phyloP scores from a whole-genome alignment of 345 rosid genomes.

The Syzygium aromaticum region DNA sequence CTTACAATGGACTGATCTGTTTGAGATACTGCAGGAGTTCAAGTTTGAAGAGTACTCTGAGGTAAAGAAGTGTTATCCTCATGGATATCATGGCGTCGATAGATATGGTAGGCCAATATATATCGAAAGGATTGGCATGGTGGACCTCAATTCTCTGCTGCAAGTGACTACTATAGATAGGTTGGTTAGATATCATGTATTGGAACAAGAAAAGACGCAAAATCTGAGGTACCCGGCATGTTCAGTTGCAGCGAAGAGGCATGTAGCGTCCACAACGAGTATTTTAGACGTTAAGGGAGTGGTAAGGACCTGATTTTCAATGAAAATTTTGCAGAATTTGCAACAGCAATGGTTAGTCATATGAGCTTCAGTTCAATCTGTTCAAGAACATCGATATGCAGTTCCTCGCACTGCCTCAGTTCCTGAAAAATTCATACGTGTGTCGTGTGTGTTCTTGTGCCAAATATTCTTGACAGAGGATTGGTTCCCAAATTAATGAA shows the following conservation, averaged over 20 bases:
- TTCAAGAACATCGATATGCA: no score
- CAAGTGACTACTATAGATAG: conserved; percentile 35
- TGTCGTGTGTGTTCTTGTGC: no score
- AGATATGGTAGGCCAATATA: conserved; percentile 49
- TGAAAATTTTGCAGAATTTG: background rate
- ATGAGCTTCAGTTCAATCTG: no score
- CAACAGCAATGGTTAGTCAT: background rate
- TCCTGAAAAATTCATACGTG: no score
- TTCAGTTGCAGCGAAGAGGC: conserved; percentile 51
- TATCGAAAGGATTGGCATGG: conserved; percentile 50
- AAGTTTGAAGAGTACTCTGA: conserved; percentile 30
- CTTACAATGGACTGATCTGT: background rate
- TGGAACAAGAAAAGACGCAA: conserved; percentile 48
- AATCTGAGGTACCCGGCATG: conserved; percentile 45
- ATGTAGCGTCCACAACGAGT: conserved; percentile 43
- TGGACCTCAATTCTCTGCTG: conserved; percentile 34
- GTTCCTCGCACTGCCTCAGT: no score
- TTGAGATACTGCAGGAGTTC: conserved; percentile 32
- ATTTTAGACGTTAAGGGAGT: conserved; percentile 61
- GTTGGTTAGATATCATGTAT: conserved; percentile 43
- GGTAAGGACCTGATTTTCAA: conserved; percentile 22
- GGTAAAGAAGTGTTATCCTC: conserved; percentile 52
- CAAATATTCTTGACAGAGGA: no score
- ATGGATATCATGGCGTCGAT: conserved; percentile 61
- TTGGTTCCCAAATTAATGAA: no score